Base-by-base conservation (phyloP, 2,329 filamentous ascomycete genomes). In the Aureobasidium sp. region DNA sequence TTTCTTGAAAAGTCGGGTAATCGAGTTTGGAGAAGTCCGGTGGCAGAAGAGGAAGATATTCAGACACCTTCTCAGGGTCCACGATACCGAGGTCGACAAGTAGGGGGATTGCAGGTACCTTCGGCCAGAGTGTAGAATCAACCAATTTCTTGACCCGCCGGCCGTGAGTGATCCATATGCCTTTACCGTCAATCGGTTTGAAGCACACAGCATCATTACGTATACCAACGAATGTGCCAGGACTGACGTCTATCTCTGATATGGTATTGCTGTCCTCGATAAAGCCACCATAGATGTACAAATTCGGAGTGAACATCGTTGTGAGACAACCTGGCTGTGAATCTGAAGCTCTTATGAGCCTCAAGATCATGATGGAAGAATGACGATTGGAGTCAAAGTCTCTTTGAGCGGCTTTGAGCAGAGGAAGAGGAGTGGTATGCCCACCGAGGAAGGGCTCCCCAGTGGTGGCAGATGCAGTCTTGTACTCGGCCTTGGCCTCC, bases 281-380 rank as follows among this genome's bases (percentile, higher is more conserved):
- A 16, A 70, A 69, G n/a, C 80, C 80, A 27, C 80, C 80, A 62
- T 82, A 82, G 18, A 82, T 62, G 55, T 81, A 82, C 18, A 82
- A 70, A 58, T 68, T 76, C 10, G 71, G 72, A 1, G 78, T 79
- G 47, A 81, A 78, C 1, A 80, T 62, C 31, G 70, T 72, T 63
- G 77, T 81, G 38, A 80, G 70, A 51, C 76, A 79, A 40, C 80
- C 80, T 5, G 80, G 80, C 69, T 82, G 80, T 1, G 80, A 81
- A 67, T 82, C 80, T 38, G 74, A 75, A 56, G 75, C 77, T n/a
- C 80, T 74, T 20, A 82, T 79, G 38, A 79, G 73, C n/a, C 80
- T 74, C 1, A 80, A 81, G n/a, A 82, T 78, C 56, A 79, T 74
- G 50, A 72, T 70, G 31, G 79, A 76, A 2, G 67, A 71, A 69